A percentile compares a stretch with the other conserved stretches of the same genome.
phyloP scores from a whole-genome alignment of 2,329 filamentous ascomycete genomes.

The Alternaria ethzedia region DNA sequence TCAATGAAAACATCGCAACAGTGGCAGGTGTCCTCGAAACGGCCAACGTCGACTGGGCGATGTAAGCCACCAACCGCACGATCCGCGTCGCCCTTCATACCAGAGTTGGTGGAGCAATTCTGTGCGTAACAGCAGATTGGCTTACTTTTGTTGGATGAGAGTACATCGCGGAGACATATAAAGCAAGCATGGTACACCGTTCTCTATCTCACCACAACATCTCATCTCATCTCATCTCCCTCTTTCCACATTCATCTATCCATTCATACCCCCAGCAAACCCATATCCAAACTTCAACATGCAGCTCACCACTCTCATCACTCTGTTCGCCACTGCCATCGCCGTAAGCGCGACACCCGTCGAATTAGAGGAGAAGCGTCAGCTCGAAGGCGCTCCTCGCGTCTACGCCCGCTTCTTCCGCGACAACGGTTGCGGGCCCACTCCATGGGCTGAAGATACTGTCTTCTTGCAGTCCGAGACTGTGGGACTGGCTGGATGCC shows the following conservation, averaged over 20 bases:
- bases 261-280: background rate
- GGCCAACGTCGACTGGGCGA: background rate
- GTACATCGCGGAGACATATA: background rate
- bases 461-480: conserved; percentile 10
- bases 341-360: conserved; percentile 4
- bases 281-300: background rate
- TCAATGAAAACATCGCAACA: background rate
- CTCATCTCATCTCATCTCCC: background rate
- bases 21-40: background rate
- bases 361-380: conserved; percentile 3
- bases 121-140: background rate
- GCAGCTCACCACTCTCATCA: conserved; percentile 7
- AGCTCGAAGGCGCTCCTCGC: conserved; percentile 7
- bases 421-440: conserved; percentile 6
- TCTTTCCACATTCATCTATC: background rate
- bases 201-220: background rate
- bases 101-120: background rate
- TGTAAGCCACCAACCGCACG: background rate
- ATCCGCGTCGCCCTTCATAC: background rate
- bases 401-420: conserved; percentile 16
- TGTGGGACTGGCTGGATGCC: conserved; percentile 6
- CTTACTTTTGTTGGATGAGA: background rate
- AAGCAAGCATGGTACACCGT: background rate
- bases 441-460: conserved; percentile 11
- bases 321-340: conserved; percentile 5